These are phyloP conservation scores for Trichothecium roseum DNA, from an alignment of 2,329 filamentous ascomycete species.

Conservation along the genomic window DNA sequence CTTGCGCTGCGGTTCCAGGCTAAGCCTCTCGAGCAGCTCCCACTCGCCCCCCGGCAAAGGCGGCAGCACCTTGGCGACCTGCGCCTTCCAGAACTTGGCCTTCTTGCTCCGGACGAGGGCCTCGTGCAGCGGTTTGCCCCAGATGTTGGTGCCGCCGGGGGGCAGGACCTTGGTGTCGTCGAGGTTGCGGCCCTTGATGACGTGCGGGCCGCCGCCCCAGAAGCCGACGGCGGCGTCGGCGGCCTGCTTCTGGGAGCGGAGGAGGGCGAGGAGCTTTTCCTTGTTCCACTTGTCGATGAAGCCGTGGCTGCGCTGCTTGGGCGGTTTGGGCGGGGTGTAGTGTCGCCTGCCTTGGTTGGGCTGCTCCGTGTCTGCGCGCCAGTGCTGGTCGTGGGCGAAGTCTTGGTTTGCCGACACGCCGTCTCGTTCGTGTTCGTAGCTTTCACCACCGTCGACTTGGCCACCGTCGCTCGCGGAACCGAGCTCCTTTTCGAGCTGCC, in stretches of 20 bases:
- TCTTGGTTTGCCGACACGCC: too few relatives aligned
- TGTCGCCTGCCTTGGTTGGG: slow-evolving; percentile 4
- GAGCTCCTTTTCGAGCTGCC: slow-evolving; percentile 2
- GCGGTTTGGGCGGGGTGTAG: neutral
- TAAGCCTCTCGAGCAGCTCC: slow-evolving; percentile 40
- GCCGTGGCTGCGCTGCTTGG: slow-evolving; percentile 5
- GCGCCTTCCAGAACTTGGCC: slow-evolving; percentile 35
- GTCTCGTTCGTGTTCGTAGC: neutral
- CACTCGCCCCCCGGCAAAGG: slow-evolving; percentile 44
- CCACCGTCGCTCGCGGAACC: slow-evolving; percentile 6
- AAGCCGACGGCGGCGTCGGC: slow-evolving; percentile 12
- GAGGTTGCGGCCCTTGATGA: slow-evolving; percentile 4
- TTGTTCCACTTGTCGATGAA: slow-evolving; percentile 41
- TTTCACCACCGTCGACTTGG: neutral
- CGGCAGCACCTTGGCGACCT: slow-evolving; percentile 38
- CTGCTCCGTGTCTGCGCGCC: too few relatives aligned
- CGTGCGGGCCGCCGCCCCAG: too few relatives aligned
- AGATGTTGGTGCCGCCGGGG: slow-evolving; percentile 37
- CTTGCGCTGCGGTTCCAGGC: slow-evolving; percentile 25
- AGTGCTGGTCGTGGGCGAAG: too few relatives aligned
- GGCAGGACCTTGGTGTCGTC: too few relatives aligned
- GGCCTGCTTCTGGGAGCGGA: slow-evolving; percentile 27
- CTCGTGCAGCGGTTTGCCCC: slow-evolving; percentile 33
- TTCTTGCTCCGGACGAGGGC: slow-evolving; percentile 30
- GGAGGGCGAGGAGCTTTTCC: slow-evolving; percentile 29